These are phyloP conservation scores for Barnettozyma sp. DNA, from an alignment of 805 yeast genomes.

Conservation along the genomic window DNA sequence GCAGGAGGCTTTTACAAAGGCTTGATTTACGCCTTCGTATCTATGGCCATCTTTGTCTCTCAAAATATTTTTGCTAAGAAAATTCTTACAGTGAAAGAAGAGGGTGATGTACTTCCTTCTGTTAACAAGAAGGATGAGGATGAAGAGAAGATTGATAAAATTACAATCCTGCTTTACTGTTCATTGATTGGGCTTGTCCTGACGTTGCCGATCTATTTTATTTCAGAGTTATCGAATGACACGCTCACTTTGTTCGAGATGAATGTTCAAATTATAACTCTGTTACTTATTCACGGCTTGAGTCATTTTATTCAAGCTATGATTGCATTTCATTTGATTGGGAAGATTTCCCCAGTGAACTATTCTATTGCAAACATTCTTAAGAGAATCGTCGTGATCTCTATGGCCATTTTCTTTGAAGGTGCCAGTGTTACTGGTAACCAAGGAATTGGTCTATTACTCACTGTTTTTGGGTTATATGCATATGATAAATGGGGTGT, in stretches of 20 bases:
- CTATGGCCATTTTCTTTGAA: conserved; percentile 61
- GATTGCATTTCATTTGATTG: conserved; percentile 70
- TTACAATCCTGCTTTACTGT: conserved; percentile 66
- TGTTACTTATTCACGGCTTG: conserved; percentile 55
- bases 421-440: conserved; percentile 34
- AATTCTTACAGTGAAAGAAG: conserved; percentile 46
- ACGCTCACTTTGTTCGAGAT: conserved; percentile 27
- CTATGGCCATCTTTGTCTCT: conserved; percentile 57
- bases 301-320: conserved; percentile 69
- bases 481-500: conserved; percentile 67
- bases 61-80: conserved; percentile 79
- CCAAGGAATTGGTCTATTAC: conserved; percentile 46
- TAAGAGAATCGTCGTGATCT: conserved; percentile 65
- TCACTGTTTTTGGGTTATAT: conserved; percentile 58
- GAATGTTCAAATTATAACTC: conserved; percentile 23
- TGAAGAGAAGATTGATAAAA: conserved; percentile 51
- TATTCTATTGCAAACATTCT: conserved; percentile 74
- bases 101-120: conserved; percentile 12
- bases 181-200: conserved; percentile 60
- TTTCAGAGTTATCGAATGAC: conserved; percentile 40
- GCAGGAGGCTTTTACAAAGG: conserved; percentile 26
- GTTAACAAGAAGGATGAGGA: conserved; percentile 20
- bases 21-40: conserved; percentile 32
- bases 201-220: conserved; percentile 60
- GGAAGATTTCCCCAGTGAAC: conserved; percentile 65